Evolutionary conservation across 192 early-diverging fungal species (phyloP).

Genomic region (Rhizophagus clarus): DNA sequence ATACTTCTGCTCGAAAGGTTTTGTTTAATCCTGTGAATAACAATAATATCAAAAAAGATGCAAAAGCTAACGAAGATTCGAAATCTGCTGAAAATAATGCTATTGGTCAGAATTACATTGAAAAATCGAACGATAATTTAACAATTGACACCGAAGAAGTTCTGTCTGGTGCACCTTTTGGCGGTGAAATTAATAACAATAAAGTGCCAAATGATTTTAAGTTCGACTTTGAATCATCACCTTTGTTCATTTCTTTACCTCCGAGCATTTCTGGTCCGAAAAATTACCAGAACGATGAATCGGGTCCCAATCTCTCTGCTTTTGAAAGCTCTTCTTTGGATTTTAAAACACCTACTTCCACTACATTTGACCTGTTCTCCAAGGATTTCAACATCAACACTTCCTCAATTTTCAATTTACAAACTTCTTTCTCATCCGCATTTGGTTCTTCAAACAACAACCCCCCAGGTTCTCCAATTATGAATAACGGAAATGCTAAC

Average conservation of each 20-base stretch:
- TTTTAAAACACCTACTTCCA: not conserved
- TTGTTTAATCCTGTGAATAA: not conserved
- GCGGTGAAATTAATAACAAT: not conserved
- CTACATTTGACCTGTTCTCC: slow-evolving; percentile 20
- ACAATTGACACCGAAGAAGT: not conserved
- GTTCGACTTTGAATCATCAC: slow-evolving; percentile 19
- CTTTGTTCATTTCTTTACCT: slow-evolving; percentile 2
- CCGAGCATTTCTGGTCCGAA: slow-evolving; percentile 4
- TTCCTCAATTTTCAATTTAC: slow-evolving; percentile 30
- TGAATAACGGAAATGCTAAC: not conserved
- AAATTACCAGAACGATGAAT: not conserved
- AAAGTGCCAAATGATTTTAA: slow-evolving; percentile 19
- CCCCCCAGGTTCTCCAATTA: not conserved
- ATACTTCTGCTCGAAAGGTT: not conserved
- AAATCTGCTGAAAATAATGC: not conserved
- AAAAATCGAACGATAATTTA: not conserved
- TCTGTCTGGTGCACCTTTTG: not conserved
- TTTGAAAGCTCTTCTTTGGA: slow-evolving; percentile 1
- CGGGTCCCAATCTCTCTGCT: not conserved
- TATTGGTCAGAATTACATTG: not conserved
- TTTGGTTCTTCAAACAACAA: slow-evolving; percentile 25
- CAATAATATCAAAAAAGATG: not conserved
- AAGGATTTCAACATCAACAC: slow-evolving; percentile 28
- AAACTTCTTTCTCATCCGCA: slow-evolving; percentile 15
- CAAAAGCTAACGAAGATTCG: not conserved